A percentile compares a stretch with the other conserved stretches of the same genome.
Evolutionary conservation across 352 stramenopile genomes (phyloP).

Genomic region (Hyphochytrium catenoides): DNA sequence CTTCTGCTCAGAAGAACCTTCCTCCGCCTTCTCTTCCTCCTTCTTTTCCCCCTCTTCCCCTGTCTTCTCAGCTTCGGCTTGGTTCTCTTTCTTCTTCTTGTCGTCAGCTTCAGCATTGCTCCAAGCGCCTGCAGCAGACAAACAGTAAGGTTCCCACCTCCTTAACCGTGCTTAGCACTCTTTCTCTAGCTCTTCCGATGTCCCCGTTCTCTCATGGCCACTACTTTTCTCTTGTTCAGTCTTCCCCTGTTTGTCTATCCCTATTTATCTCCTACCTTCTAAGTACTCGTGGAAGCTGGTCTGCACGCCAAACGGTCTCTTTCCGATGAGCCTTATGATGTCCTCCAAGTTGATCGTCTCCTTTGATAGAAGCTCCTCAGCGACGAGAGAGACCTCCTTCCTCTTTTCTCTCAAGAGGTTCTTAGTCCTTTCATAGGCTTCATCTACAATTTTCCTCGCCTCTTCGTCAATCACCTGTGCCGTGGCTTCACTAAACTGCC

Average conservation of each 20-base stretch:
- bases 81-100: conserved; percentile 9
- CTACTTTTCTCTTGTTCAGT: too few relatives aligned
- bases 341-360: conserved; percentile 98
- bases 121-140: conserved; percentile 6
- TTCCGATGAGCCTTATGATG: conserved; percentile 81
- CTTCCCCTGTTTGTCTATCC: conserved; percentile 49
- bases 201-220: conserved; percentile 31
- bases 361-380: conserved; percentile 85
- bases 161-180: conserved; percentile 8
- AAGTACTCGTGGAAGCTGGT: conserved; percentile 90
- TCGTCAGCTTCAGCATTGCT: conserved; percentile 11
- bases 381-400: conserved; percentile 68
- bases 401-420: conserved; percentile 83
- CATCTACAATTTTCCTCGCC: conserved; percentile 86
- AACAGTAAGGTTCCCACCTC: conserved; percentile 9
- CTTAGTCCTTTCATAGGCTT: conserved; percentile 87
- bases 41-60: conserved; percentile 10
- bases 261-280: conserved; percentile 55
- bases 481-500: conserved; percentile 93
- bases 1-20: too few relatives aligned
- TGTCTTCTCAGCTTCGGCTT: conserved; percentile 11
- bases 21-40: conserved; percentile 7
- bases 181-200: conserved; percentile 6
- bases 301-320: conserved; percentile 75
- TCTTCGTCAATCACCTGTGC: conserved; percentile 96